Percentiles rank a stretch among this genome's conserved stretches.
These are phyloP conservation scores for Lipomyces kockii DNA, from an alignment of 805 yeast genomes.

Conservation along the genomic window DNA sequence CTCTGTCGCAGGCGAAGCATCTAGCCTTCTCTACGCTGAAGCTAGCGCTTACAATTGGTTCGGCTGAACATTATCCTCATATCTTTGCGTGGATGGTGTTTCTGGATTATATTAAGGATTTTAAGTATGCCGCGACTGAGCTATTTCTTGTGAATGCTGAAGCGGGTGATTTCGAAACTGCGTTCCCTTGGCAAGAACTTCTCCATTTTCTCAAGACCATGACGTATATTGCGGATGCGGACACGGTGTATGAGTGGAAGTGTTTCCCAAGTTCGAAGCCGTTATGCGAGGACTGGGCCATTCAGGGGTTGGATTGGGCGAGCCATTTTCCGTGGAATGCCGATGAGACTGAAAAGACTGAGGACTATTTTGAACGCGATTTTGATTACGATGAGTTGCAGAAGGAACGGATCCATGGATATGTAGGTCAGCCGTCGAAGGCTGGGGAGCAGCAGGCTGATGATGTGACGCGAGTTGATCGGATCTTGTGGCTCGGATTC, in stretches of 20 bases:
- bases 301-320: conserved; percentile 25
- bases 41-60: conserved; percentile 26
- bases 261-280: conserved; percentile 16
- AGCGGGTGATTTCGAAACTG: background rate
- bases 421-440: conserved; percentile 20
- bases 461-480: conserved; percentile 22
- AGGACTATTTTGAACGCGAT: background rate
- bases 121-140: conserved; percentile 10
- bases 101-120: conserved; percentile 25
- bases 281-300: conserved; percentile 24
- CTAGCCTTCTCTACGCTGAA: conserved; percentile 24
- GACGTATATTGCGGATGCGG: conserved; percentile 28
- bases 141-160: conserved; percentile 6
- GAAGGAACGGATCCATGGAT: conserved; percentile 1
- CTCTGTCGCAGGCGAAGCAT: conserved; percentile 13
- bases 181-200: conserved; percentile 32
- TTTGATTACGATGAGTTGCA: conserved; percentile 10
- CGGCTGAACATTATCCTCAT: conserved; percentile 31
- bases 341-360: background rate
- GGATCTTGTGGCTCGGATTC: conserved; percentile 30
- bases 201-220: conserved; percentile 23
- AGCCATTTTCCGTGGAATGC: conserved; percentile 10
- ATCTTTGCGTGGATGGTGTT: conserved; percentile 35
- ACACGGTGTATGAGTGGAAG: conserved; percentile 12
- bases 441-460: background rate